Base-by-base conservation (phyloP, 441 rosid species). In the Arabidopsis lyrata region DNA sequence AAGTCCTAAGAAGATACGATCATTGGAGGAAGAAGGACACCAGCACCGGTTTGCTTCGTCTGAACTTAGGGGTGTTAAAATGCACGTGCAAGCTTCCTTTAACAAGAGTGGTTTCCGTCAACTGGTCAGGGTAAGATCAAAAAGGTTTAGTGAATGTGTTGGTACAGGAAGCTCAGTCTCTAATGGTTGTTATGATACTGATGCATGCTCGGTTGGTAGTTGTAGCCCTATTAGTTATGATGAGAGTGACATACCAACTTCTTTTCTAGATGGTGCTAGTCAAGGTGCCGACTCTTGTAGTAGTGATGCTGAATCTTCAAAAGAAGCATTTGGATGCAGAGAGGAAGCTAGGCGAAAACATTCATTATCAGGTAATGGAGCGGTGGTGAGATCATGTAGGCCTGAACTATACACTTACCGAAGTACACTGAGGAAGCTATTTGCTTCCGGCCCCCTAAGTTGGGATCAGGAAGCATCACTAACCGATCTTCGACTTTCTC, bases 401-500 rank as follows among this genome's bases (percentile, higher is more conserved):
- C 72, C 83, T 73, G 97, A 92, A 73, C 74, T 89, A 70, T 86
- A 78, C 74, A 87, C 86, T 44, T 88, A 89, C 77, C 84, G 83
- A 49, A 77, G 80, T 61, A 77, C 87, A 34, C 69, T 86, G 56
- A 79, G 61, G 74, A 87, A 84, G 36, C 72, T 86, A 61, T 84
- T 78, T 76, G 88, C 84, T 63, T 88, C 92, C 59, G 95, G 96
- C 48, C 86, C 91, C 63, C 59, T 90, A 59, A 88, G 82, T 76
- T 89, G 98, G 97, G 97, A 88, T 74, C 90, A 83, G 76, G 93
- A 90, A 85, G 70, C 75, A 66, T 77, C 86, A 54, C 61, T 87
- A 84, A 85, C 93, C 7, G 83, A 83, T 80, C 90, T 87, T 16
- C 86, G 86, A 27, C 71, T 73, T 63, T 81, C 88, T 53, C 91